A percentile compares a stretch with the other conserved stretches of the same genome.
Conservation (phyloP, 495 filamentous ascomycete genomes). For the Aspergillus affinis region DNA sequence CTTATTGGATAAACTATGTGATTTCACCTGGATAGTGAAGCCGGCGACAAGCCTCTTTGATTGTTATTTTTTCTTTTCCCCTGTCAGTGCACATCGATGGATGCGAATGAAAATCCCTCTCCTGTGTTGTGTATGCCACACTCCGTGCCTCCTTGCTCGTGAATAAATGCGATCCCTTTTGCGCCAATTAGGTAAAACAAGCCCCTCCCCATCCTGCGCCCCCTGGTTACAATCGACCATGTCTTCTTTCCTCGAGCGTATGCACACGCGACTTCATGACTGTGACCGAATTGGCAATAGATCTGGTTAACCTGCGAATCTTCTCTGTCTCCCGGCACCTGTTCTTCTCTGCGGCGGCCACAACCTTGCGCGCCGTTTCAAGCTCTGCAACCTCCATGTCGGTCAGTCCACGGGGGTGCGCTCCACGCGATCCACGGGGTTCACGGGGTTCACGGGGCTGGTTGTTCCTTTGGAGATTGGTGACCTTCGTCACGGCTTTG, state of each 20-base stretch:
- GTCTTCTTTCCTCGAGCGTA: constrained; percentile 10
- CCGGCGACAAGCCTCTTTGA: no score
- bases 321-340: constrained; percentile 23
- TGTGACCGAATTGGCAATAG: constrained; percentile 17
- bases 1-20: neutral
- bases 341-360: constrained; percentile 22
- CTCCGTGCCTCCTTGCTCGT: neutral
- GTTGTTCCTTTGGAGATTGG: constrained; percentile 18
- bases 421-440: no score
- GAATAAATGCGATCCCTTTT: neutral
- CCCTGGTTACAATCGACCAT: neutral
- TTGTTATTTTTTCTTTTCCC: no score
- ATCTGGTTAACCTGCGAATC: constrained; percentile 15
- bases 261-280: constrained; percentile 19
- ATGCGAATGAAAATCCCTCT: no score
- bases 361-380: constrained; percentile 21
- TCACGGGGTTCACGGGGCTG: neutral
- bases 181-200: neutral
- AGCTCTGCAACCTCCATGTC: constrained; percentile 25
- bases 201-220: neutral
- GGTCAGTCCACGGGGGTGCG: constrained; percentile 13
- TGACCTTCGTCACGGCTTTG: constrained; percentile 26
- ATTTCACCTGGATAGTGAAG: no score
- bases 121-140: no score
- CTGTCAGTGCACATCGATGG: no score